phyloP scores from a whole-genome alignment of 768 basidiomycete genomes.

The Postia placenta region DNA sequence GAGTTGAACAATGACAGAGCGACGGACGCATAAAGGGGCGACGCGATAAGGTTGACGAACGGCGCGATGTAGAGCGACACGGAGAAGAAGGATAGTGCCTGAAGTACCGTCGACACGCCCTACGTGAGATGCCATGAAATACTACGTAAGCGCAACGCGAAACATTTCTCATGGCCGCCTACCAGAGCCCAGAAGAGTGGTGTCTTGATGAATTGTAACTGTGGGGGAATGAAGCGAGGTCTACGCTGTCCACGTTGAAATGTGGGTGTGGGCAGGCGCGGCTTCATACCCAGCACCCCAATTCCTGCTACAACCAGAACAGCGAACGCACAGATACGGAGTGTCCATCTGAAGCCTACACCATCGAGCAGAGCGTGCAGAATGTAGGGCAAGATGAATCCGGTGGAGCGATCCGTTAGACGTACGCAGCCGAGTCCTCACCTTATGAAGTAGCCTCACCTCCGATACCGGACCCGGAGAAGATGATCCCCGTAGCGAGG shows the following conservation, averaged over 20 bases:
- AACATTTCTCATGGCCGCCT: conserved; percentile 4
- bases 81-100: conserved; percentile 22
- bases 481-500: conserved; percentile 18
- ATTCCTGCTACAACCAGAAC: conserved; percentile 11
- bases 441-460: conserved; percentile 5
- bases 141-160: background rate
- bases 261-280: conserved; percentile 18
- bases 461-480: conserved; percentile 18
- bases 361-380: conserved; percentile 12
- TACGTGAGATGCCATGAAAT: no score
- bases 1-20: conserved; percentile 21
- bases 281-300: conserved; percentile 14
- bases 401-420: background rate
- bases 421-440: background rate
- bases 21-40: conserved; percentile 16
- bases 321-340: conserved; percentile 15
- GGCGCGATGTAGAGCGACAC: conserved; percentile 21
- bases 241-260: conserved; percentile 9
- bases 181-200: conserved; percentile 19
- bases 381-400: conserved; percentile 17
- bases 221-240: conserved; percentile 15
- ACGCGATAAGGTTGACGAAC: conserved; percentile 14
- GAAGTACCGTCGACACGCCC: conserved; percentile 13
- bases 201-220: conserved; percentile 15
- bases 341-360: conserved; percentile 16